Percentiles rank a stretch among this genome's conserved stretches.
These are phyloP conservation scores for Sugiyamaella castrensis DNA, from an alignment of 1,139 yeast species.

Conservation along the genomic window DNA sequence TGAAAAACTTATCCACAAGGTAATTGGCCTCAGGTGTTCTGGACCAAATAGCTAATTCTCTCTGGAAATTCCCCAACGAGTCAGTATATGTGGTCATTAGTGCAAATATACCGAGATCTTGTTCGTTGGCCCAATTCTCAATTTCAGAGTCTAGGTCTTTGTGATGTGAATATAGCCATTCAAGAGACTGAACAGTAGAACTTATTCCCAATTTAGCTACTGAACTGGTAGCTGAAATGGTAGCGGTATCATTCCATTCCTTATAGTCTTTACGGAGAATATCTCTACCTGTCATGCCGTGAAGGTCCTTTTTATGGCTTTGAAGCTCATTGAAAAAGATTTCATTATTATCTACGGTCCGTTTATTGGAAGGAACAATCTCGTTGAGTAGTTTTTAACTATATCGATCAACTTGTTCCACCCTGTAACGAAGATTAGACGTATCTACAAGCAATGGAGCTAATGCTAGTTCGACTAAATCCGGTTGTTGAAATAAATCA, in stretches of 20 bases:
- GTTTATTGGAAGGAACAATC: background rate
- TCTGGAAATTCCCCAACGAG: constrained; percentile 44
- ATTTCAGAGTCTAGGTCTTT: constrained; percentile 44
- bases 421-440: constrained; percentile 55
- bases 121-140: constrained; percentile 38
- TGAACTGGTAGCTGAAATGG: constrained; percentile 20
- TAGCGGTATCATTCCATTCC: constrained; percentile 48
- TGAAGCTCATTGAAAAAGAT: constrained; percentile 45
- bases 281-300: constrained; percentile 57
- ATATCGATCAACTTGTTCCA: constrained; percentile 51
- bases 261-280: constrained; percentile 81
- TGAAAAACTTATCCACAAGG: constrained; percentile 35
- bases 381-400: constrained; percentile 43
- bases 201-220: constrained; percentile 61
- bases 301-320: constrained; percentile 58
- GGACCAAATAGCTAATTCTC: constrained; percentile 54
- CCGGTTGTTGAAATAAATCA: constrained; percentile 26
- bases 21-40: constrained; percentile 20
- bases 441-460: constrained; percentile 78
- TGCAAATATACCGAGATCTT: constrained; percentile 51
- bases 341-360: constrained; percentile 13
- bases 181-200: constrained; percentile 63
- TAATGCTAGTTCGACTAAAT: constrained; percentile 50
- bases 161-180: constrained; percentile 49
- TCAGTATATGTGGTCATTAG: constrained; percentile 62